Evolutionary conservation across 2,329 filamentous ascomycete genomes (phyloP), one percentile per base, ranked within the genome.

Genomic region (Trichoderma hamatum): DNA sequence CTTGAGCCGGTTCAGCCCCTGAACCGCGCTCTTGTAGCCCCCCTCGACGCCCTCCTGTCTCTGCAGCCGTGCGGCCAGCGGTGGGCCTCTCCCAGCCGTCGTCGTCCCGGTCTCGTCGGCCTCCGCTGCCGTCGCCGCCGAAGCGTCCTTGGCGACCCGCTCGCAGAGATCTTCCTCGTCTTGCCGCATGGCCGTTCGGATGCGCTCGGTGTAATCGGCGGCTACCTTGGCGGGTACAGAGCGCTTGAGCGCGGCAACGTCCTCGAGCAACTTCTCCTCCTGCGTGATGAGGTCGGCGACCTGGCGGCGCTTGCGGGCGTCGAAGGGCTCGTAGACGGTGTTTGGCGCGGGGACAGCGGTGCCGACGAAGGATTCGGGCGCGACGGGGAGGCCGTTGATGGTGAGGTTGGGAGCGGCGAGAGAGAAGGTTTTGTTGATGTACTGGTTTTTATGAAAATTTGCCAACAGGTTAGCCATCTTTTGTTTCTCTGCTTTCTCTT

Each of bases 191-290:
- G 79, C 80, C 1, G 77, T 76, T 56, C 78, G 76, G 26, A 84
- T 75, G 26, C 76, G 76, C 54, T 82, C 80, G 52, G 82, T 80
- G 72, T 83, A 82, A 43, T 78, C 72, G 4, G 77, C 74, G 10
- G 86, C 85, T 0, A 82, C 81, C 11, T 79, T 74, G 19, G 74
- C 75, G 24, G 87, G 86, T 1, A 87, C 83, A 70, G 79, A 78
- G 71, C 84, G 83, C 77, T 89, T 89, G n/a, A 89, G 81, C 34
- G 81, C 79, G 9, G 88, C 88, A 73, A 90, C 88, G 73, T 89
- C 86, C 72, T 88, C 85, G 55, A 90, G 84, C 3, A 90, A 82
- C 74, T 87, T 87, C 75, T 90, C 88, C 73, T 90, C 88, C 69
- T 89, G 83, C 70, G 85, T 82, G 70, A 86, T 83, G n/a, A 90